Evolutionary conservation across 1,284 basidiomycete species (phyloP), one percentile per base, ranked within the genome.

Genomic region (Schizophyllum commune): DNA sequence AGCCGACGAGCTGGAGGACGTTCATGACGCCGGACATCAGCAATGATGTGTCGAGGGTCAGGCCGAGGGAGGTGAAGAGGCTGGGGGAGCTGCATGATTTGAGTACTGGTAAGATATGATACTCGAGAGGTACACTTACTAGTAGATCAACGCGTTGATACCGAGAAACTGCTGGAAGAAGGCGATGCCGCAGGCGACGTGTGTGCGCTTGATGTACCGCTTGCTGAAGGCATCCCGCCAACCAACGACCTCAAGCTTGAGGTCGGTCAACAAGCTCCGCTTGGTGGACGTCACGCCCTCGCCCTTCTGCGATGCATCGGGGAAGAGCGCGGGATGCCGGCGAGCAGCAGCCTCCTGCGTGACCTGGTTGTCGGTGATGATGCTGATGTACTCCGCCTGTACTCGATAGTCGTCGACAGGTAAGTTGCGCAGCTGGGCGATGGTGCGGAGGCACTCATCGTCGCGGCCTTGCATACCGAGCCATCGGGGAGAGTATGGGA

Each of bases 401-500:
- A 47, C 39, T 13, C 39, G 39, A 3, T 11, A 17, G 17, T 47
- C 39, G 39, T 47, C 13, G 4, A 13, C 39, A 8, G 39, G 39
- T 2, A 47, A 8, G 39, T 47, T 47, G 39, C 39, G 39, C 39
- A 47, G 8, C 13, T 17, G 39, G 2, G 39, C 39, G 39, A 47
- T 11, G 39, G 39, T 13, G 17, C 13, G 13, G 39, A 47, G 39
- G 17, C 39, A 13, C 66, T 83, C 80, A 58, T 72, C 64, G 20
- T 72, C 68, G 68, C 80, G 79, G 2, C 79, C 81, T 55, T 81
- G 79, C 64, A 76, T 76, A 62, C 82, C 73, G 52, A 83, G 75
- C 79, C 80, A 83, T n/a, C 82, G 76, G 1, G 81, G 82, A 0
- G 81, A 81, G 64, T 84, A 82, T 0, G 82, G 82, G 32, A 83